A percentile compares a stretch with the other conserved stretches of the same genome.
Evolutionary conservation across 2,329 filamentous ascomycete genomes (phyloP).

Genomic region (Colletotrichum sp.): DNA sequence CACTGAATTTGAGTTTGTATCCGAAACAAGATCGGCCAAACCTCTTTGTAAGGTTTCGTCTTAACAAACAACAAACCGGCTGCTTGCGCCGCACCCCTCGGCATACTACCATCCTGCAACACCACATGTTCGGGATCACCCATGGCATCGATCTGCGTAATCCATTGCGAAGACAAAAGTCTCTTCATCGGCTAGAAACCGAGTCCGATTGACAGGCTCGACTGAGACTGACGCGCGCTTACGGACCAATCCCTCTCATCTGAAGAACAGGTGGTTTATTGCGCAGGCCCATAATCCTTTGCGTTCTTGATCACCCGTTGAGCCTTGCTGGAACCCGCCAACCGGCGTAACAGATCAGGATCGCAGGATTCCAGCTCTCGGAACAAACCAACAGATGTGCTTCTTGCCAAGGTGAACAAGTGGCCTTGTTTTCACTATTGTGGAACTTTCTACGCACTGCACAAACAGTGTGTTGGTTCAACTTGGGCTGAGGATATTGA

Average conservation of each 20-base stretch:
- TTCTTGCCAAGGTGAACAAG: background rate
- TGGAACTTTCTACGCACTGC: background rate
- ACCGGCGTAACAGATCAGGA: too few species aligned
- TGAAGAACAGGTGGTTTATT: background rate
- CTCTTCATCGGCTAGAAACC: background rate
- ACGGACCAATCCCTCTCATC: background rate
- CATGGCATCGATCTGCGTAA: background rate
- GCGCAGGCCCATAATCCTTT: background rate
- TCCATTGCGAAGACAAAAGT: constrained; percentile 1
- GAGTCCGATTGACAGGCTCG: background rate
- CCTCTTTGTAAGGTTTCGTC: background rate
- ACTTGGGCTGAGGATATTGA: background rate
- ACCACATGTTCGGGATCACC: background rate
- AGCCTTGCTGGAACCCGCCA: background rate
- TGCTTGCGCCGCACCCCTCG: background rate
- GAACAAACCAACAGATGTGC: background rate
- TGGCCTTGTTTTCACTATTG: background rate
- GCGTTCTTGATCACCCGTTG: background rate
- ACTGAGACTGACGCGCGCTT: background rate
- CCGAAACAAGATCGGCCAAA: background rate
- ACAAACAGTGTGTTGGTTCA: background rate
- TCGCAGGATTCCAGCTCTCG: background rate
- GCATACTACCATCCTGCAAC: background rate
- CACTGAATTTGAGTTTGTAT: background rate
- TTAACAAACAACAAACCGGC: background rate